phyloP scores from a whole-genome alignment of 169 alveolate species.

The Plasmodium reichenowi region DNA sequence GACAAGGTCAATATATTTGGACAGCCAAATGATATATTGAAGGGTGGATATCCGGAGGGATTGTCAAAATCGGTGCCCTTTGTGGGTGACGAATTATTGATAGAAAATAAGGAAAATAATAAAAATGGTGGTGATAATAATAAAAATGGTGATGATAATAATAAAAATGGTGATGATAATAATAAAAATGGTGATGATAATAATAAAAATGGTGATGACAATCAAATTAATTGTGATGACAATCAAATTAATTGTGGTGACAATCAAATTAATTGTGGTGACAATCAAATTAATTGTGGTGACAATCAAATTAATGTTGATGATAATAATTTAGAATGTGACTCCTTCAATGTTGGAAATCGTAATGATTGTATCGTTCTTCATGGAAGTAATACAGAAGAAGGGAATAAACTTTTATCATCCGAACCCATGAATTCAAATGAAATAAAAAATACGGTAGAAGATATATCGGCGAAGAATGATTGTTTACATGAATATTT shows the following conservation, averaged over 20 bases:
- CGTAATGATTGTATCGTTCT: background rate
- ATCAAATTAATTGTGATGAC: background rate
- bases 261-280: background rate
- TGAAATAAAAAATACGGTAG: background rate
- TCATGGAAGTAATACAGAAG: background rate
- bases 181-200: too few species aligned
- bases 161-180: too few species aligned
- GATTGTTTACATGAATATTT: constrained; percentile 14
- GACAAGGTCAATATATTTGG: background rate
- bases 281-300: background rate
- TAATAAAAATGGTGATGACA: too few species aligned
- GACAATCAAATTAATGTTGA: background rate
- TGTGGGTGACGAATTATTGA: too few species aligned
- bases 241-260: background rate
- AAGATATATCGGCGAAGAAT: background rate
- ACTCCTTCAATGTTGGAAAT: background rate
- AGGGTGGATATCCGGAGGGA: background rate
- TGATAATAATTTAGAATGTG: background rate
- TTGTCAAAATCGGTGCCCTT: too few species aligned
- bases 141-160: too few species aligned
- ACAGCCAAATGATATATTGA: background rate
- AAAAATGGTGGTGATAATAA: too few species aligned
- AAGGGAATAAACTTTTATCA: background rate
- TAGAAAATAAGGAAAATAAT: too few species aligned
- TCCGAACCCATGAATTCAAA: background rate